Evolutionary conservation across 73 alveolate species (phyloP).

Genomic region (Paramecium biaurelia): DNA sequence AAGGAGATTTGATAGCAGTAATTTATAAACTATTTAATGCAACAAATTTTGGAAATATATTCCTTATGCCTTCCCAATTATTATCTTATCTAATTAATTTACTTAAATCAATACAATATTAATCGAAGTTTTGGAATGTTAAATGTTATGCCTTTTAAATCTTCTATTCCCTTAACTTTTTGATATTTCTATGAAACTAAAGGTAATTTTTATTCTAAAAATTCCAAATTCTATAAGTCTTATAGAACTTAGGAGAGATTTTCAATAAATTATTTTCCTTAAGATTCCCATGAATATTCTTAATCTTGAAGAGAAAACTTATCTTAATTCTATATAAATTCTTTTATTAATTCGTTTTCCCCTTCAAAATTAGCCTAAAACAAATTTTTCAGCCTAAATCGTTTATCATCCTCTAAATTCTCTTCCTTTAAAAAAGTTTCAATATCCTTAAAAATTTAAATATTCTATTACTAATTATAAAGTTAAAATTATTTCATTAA

Average conservation of each 20-base stretch:
- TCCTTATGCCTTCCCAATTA: neutral
- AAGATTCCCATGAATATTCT: neutral
- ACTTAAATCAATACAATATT: neutral
- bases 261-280: neutral
- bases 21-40: neutral
- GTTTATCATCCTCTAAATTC: neutral
- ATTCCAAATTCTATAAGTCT: neutral
- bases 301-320: neutral
- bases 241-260: neutral
- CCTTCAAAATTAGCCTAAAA: neutral
- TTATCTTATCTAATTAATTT: neutral
- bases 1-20: neutral
- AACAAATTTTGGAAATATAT: neutral
- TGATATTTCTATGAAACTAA: neutral
- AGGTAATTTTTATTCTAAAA: neutral
- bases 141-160: neutral
- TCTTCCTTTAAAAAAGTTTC: neutral
- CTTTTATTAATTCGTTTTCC: neutral
- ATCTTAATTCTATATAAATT: neutral
- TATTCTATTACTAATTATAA: neutral
- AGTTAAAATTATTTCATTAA: neutral
- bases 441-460: neutral
- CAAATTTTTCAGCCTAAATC: neutral
- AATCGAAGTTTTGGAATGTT: neutral
- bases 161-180: neutral